Evolutionary conservation across 1,284 basidiomycete species (phyloP), one percentile per base, ranked within the genome.

Genomic region (Mycena citricolor): DNA sequence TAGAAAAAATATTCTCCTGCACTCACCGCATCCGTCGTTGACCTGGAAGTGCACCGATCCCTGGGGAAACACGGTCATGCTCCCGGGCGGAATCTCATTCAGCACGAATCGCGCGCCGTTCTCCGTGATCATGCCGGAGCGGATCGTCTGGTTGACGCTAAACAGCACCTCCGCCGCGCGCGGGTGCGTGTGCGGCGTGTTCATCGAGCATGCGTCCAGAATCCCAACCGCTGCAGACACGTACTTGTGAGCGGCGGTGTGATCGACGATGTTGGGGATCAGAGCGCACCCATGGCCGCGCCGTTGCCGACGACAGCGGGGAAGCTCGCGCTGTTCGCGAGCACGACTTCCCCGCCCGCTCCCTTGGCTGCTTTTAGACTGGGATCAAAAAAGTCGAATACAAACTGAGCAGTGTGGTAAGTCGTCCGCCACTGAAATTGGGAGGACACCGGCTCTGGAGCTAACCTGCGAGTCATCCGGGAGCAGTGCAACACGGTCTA

Each of bases 121-220:
- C 57, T 68, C 65, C 10, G 55, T 51, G 38, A 68, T 53, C 52
- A 65, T 61, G 17, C 66, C 66, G n/a, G 54, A 56, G 24, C 57
- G 55, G 17, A 65, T 32, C n/a, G 60, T 60, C 16, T 64, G 63
- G 49, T 65, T 66, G 23, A 67, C 57, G 39, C 54, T 43, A 48
- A 62, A 61, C 42, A 64, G 56, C 39, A 68, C 59, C 55, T 67
- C 65, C n/a, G 64, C 60, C 5, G 64, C 64, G 24, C 64, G 64
- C 4, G 66, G 65, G 40, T 68, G 66, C 5, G 58, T 63, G 55
- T 67, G 65, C 11, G 66, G 65, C 1, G 63, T 65, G 61, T 67
- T 66, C 59, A 67, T 59, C 2, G 59, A 59, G 44, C 66, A 68
- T 7, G 63, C 32, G 13, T 42, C 54, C 11, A 55, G 40, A 26